Percentiles rank a stretch among this genome's conserved stretches.
Evolutionary conservation across 768 basidiomycete species (phyloP).

Genomic region (Paxillus ammoniavirescens): DNA sequence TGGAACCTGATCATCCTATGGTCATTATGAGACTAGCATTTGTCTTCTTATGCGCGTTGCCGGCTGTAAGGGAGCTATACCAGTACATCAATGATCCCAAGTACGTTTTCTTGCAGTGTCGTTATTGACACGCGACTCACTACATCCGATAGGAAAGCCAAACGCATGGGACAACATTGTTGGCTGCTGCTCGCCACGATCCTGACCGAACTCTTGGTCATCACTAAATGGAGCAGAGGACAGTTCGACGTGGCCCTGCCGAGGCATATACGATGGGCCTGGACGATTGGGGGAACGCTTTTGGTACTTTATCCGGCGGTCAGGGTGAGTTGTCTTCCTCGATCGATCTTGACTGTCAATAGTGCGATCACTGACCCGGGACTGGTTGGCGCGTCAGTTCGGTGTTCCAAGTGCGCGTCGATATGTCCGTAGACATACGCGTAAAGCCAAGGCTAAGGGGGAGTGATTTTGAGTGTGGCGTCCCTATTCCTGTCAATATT

Average conservation of each 20-base stretch:
- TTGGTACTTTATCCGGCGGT: constrained; percentile 67
- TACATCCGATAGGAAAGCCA: constrained; percentile 58
- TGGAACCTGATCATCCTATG: constrained; percentile 89
- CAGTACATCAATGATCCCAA: constrained; percentile 82
- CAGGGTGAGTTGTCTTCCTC: constrained; percentile 45
- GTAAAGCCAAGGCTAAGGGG: constrained; percentile 32
- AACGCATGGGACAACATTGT: constrained; percentile 86
- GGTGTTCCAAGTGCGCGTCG: constrained; percentile 57
- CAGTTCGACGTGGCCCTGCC: constrained; percentile 69
- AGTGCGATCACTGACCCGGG: constrained; percentile 10
- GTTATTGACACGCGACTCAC: constrained; percentile 1
- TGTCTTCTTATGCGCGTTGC: constrained; percentile 84
- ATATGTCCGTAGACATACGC: constrained; percentile 42
- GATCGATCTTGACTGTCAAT: not conserved
- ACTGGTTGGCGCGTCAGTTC: constrained; percentile 44
- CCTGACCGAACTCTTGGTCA: constrained; percentile 75
- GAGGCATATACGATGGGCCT: constrained; percentile 58
- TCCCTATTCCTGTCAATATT: not conserved
- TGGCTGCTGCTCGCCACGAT: constrained; percentile 89
- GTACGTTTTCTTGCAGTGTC: constrained; percentile 39
- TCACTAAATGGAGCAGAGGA: constrained; percentile 79
- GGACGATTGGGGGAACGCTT: constrained; percentile 56
- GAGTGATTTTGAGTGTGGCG: constrained; percentile 15
- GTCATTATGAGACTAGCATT: constrained; percentile 68
- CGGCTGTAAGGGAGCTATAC: constrained; percentile 80